These are phyloP conservation scores for Bolboschoenus planiculmis DNA, from an alignment of 176 grass and related monocot species.

Conservation along the genomic window DNA sequence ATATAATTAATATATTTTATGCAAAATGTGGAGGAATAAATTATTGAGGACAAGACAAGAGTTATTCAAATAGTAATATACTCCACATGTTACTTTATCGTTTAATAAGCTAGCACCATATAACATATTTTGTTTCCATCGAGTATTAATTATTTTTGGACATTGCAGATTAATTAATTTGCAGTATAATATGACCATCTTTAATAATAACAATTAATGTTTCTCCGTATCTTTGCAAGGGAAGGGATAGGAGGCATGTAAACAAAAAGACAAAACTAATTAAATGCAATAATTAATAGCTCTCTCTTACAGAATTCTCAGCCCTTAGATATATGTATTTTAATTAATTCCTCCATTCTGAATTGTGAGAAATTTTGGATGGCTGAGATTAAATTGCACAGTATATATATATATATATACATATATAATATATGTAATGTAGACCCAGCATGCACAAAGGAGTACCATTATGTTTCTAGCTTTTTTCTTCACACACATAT, in stretches of 20 bases:
- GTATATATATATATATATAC: background rate
- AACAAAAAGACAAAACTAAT: constrained; percentile 3
- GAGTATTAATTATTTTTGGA: background rate
- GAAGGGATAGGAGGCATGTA: background rate
- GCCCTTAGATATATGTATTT: background rate
- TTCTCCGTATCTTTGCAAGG: background rate
- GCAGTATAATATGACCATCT: constrained; percentile 4
- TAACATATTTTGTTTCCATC: background rate
- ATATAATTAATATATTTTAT: background rate
- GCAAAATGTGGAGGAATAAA: background rate
- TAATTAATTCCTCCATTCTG: background rate
- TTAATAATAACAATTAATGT: constrained; percentile 11
- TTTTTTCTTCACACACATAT: background rate
- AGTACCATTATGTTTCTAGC: constrained; percentile 10
- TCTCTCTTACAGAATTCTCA: background rate
- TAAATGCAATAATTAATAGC: constrained; percentile 5
- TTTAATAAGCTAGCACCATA: background rate
- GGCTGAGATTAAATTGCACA: background rate
- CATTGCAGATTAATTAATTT: background rate
- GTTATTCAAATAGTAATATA: background rate
- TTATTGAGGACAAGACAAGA: background rate
- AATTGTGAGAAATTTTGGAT: background rate
- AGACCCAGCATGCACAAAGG: background rate
- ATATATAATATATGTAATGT: too few species aligned
- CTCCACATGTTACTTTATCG: background rate